Evolutionary conservation across 2,329 filamentous ascomycete species (phyloP).

Genomic region (Escovopsis sp.): DNA sequence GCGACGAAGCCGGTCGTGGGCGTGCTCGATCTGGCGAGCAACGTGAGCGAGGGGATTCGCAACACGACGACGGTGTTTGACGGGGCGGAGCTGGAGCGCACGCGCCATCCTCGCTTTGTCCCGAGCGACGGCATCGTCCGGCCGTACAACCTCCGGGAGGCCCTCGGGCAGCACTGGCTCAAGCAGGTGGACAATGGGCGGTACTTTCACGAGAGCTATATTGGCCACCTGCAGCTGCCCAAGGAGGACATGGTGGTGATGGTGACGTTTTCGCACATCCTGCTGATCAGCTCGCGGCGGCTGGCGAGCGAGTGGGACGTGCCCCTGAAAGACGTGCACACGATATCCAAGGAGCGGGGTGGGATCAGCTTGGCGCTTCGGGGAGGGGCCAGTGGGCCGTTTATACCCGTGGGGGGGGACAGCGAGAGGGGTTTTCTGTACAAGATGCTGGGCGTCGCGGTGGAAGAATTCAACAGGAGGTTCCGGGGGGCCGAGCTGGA

Average conservation of each 20-base stretch:
- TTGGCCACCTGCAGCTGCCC: conserved; percentile 86
- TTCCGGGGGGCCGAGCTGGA: conserved; percentile 29
- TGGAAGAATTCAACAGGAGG: conserved; percentile 51
- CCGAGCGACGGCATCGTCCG: conserved; percentile 85
- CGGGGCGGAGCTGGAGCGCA: conserved; percentile 81
- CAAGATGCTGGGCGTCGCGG: conserved; percentile 49
- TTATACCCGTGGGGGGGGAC: conserved; percentile 87
- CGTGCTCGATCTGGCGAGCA: conserved; percentile 91
- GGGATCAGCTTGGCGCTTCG: conserved; percentile 80
- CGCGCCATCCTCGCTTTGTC: conserved; percentile 86
- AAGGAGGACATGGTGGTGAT: conserved; percentile 80
- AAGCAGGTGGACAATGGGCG: conserved; percentile 96
- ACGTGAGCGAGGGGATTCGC: conserved; percentile 91
- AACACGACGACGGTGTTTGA: conserved; percentile 99
- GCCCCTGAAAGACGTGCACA: conserved; percentile 87
- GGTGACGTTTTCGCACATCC: conserved; percentile 74
- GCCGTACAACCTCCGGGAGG: conserved; percentile 87
- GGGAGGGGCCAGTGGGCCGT: conserved; percentile 84
- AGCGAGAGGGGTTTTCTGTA: conserved; percentile 51
- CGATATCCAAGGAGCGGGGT: conserved; percentile 90
- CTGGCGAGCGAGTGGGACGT: conserved; percentile 92
- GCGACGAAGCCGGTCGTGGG: conserved; percentile 95
- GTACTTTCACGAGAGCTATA: conserved; percentile 95
- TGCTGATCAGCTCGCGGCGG: conserved; percentile 77
- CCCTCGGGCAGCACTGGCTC: conserved; percentile 94